phyloP scores from a whole-genome alignment of 2,329 filamentous ascomycete genomes.

The Leptodontidium sp. region DNA sequence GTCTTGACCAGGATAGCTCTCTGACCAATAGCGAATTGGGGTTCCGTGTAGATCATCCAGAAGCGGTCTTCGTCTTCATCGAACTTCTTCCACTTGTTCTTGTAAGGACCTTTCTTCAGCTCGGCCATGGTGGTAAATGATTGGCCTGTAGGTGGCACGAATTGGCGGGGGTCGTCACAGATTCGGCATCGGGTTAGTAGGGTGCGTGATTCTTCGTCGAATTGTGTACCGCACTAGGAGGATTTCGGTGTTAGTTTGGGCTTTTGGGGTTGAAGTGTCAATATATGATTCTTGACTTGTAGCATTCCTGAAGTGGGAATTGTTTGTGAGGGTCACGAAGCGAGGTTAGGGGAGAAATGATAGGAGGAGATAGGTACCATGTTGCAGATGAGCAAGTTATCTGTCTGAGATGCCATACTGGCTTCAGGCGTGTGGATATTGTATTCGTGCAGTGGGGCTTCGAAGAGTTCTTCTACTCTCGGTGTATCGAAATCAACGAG shows the following conservation, averaged over 20 bases:
- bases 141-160: slow-evolving; percentile 70
- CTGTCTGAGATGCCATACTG: slow-evolving; percentile 33
- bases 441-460: slow-evolving; percentile 35
- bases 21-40: slow-evolving; percentile 77
- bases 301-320: too few species aligned
- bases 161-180: slow-evolving; percentile 79
- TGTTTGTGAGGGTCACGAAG: not conserved
- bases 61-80: slow-evolving; percentile 56
- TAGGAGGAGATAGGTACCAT: slow-evolving; percentile 59
- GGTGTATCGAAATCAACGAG: slow-evolving; percentile 15
- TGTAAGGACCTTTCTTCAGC: slow-evolving; percentile 52
- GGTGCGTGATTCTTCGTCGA: slow-evolving; percentile 58
- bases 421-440: slow-evolving; percentile 28
- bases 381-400: slow-evolving; percentile 64
- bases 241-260: slow-evolving; percentile 30
- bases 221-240: slow-evolving; percentile 79
- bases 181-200: slow-evolving; percentile 68
- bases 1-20: slow-evolving; percentile 75
- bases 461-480: slow-evolving; percentile 31
- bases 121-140: slow-evolving; percentile 67
- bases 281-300: not conserved
- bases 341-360: not conserved
- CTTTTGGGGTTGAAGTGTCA: not conserved
- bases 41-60: slow-evolving; percentile 57
- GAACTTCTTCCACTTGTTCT: slow-evolving; percentile 61